Base-by-base conservation (phyloP, 192 early-diverging fungal species). In the Coemansia reversa region DNA sequence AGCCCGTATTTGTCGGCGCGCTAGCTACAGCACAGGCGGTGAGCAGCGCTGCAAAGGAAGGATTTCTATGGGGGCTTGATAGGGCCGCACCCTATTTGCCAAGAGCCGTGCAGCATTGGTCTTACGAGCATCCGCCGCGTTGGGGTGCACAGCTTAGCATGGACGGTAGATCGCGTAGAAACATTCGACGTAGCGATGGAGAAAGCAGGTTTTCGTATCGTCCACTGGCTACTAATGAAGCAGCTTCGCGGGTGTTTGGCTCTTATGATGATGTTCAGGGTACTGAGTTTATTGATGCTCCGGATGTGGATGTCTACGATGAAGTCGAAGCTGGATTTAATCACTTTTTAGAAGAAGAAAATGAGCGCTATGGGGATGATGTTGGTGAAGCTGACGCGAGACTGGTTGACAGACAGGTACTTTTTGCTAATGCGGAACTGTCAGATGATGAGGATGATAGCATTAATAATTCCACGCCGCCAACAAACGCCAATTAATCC, bases 261-360 rank as follows among this genome's bases (percentile, higher is more conserved):
- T 55, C 65, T 8, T 49, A 56, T 29, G 66, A 62, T 2, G 70
- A 56, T 5, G 50, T 58, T 4, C 33, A 39, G 5, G 61, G 48
- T n/a, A 45, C 56, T 9, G 66, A 62, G 42, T 48, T 61, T 29
- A 32, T 32, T 19, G 66, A 61, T 3, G 30, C 28, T 16, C 24
- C 20, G 1, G 63, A n/a, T 5, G 16, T 62, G 3, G 78, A 81
- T 30, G 76, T 70, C 53, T 79, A 75, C 33, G 78, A 81, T 65
- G 78, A 67, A 51, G 57, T 81, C 42, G 78, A 81, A 24, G 73
- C 73, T 20, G 72, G 73, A 8, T 81, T 81, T 45, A 81, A 72
- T 53, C 78, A 81, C 51, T 72, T 81, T 50, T 65, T 81, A 49
- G 72, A 80, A 7, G 77, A 81, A 32, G 78, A 81, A 25, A 14